A percentile compares a stretch with the other conserved stretches of the same genome.
These are phyloP conservation scores for Peronosclerospora sorghi DNA, from an alignment of 352 stramenopile genomes.

Conservation along the genomic window DNA sequence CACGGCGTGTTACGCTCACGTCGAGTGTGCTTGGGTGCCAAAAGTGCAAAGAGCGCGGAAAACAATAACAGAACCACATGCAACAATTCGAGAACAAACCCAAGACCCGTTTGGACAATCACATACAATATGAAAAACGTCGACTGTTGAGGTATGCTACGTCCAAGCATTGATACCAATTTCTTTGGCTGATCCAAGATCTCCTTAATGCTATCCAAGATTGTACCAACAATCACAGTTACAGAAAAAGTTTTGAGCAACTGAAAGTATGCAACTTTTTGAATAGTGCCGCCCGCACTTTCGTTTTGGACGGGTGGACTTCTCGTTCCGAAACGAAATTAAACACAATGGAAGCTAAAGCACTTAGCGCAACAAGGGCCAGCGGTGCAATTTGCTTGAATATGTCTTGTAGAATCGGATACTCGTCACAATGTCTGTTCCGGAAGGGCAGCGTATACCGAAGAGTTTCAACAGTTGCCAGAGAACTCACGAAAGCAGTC, in stretches of 20 bases:
- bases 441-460: slow-evolving; percentile 47
- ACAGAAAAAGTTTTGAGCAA: slow-evolving; percentile 81
- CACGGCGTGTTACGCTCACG: slow-evolving; percentile 43
- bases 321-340: slow-evolving; percentile 50
- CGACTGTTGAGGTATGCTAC: slow-evolving; percentile 74
- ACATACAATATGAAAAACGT: slow-evolving; percentile 81
- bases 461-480: slow-evolving; percentile 60
- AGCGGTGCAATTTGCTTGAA: slow-evolving; percentile 68
- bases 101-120: slow-evolving; percentile 55
- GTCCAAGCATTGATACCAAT: slow-evolving; percentile 58
- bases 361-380: slow-evolving; percentile 43
- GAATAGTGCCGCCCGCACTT: slow-evolving; percentile 54
- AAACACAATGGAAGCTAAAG: slow-evolving; percentile 56
- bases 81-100: slow-evolving; percentile 47
- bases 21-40: slow-evolving; percentile 50
- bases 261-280: slow-evolving; percentile 77
- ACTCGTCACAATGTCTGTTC: slow-evolving; percentile 45
- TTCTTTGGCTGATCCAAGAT: slow-evolving; percentile 63
- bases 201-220: slow-evolving; percentile 59
- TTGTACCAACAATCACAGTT: slow-evolving; percentile 61
- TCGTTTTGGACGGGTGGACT: slow-evolving; percentile 53
- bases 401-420: slow-evolving; percentile 44
- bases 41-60: slow-evolving; percentile 33
- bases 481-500: slow-evolving; percentile 60
- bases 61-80: slow-evolving; percentile 42